Evolutionary conservation across 2,329 filamentous ascomycete genomes (phyloP), one percentile per base, ranked within the genome.

Genomic region (Paraphoma chrysanthemicola): DNA sequence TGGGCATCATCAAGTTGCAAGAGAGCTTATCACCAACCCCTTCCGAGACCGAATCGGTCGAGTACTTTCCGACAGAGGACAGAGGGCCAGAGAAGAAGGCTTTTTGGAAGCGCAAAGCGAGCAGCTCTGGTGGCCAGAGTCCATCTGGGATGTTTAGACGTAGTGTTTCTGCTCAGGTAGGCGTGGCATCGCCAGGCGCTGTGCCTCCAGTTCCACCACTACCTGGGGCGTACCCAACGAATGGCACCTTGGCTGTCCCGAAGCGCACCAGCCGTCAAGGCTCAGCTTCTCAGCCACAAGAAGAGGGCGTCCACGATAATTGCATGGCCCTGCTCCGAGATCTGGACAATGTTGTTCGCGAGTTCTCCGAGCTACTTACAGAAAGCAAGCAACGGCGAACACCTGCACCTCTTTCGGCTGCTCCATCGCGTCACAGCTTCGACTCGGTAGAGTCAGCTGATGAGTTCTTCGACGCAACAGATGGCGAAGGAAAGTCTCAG

Each of bases 61-160:
- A 86, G 54, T 89, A 88, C 66, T 87, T 86, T 49, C 56, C 75
- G 14, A 36, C 14, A 64, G 68, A 77, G n/a, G 71, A 74, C 17
- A 68, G 62, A 23, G 58, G 54, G 1, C 61, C 69, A 9, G 88
- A 92, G 51, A 92, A 83, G 73, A 85, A 87, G 56, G 83, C 92
- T 0, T 98, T 99, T 71, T 99, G 95, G 95, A 96, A 93, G 76
- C 88, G 94, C 46, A 97, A 96, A 77, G 82, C 89, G 1, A 93
- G 88, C 67, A 79, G 74, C 42, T 79, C 78, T 18, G 79, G 74
- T 18, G 77, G 73, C 29, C 69, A 68, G 47, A 79, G 73, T 62
- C 77, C 77, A 17, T 74, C 78, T 60, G 80, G 66, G 52, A 65
- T 79, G 41, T 80, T 81, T 63, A 79, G 76, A 51, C 78, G 81